Percentiles rank a stretch among this genome's conserved stretches.
Evolutionary conservation across 1,284 basidiomycete genomes (phyloP).

Genomic region (Tylopilus microsporus): DNA sequence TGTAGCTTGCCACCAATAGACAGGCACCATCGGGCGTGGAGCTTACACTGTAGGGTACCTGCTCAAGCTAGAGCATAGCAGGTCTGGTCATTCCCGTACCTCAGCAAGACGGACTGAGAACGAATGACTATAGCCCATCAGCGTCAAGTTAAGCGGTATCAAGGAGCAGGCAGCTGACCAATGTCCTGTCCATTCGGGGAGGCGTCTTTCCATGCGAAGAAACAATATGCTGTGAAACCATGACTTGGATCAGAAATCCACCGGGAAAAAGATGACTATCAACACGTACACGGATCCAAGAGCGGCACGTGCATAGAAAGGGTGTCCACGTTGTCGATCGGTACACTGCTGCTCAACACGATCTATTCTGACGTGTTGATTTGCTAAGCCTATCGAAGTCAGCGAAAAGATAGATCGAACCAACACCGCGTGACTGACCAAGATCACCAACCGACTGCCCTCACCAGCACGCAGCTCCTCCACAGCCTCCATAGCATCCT

Average conservation of each 20-base stretch:
- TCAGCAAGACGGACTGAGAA: no score
- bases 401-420: not conserved
- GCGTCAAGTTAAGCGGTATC: not conserved
- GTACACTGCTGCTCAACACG: conserved; percentile 37
- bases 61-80: not conserved
- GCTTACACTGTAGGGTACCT: conserved; percentile 19
- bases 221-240: conserved; percentile 51
- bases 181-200: conserved; percentile 49
- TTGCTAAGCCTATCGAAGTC: conserved; percentile 39
- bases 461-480: conserved; percentile 48
- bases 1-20: conserved; percentile 19
- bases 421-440: conserved; percentile 41
- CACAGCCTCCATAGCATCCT: conserved; percentile 62
- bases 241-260: not conserved
- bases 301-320: conserved; percentile 49
- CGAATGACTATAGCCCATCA: conserved; percentile 3
- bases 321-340: conserved; percentile 37
- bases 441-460: conserved; percentile 52
- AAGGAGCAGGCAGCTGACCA: conserved; percentile 35
- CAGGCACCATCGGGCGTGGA: conserved; percentile 50
- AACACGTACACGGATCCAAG: conserved; percentile 45
- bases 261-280: conserved; percentile 7
- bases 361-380: conserved; percentile 60
- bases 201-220: conserved; percentile 68
- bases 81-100: no score